Percentiles rank a stretch among this genome's conserved stretches.
These are phyloP conservation scores for Cyberlindnera amylophila DNA, from an alignment of 805 yeast genomes.

Conservation along the genomic window DNA sequence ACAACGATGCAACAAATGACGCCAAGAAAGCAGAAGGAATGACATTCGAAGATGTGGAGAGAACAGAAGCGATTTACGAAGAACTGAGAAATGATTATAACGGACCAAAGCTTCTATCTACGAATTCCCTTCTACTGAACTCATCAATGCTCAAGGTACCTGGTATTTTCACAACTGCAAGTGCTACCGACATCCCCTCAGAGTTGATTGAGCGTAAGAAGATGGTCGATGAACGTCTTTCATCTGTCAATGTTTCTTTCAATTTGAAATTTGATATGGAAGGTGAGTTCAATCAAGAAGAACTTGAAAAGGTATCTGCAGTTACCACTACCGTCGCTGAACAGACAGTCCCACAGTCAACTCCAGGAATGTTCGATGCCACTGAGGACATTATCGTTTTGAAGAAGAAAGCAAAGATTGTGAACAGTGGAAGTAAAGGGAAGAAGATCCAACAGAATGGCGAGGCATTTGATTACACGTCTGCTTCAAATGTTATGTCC, in stretches of 20 bases:
- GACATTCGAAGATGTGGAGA: constrained; percentile 14
- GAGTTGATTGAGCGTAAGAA: not conserved
- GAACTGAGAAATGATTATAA: not conserved
- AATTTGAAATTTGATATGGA: constrained; percentile 3
- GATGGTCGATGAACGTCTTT: not conserved
- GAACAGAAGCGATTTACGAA: constrained; percentile 9
- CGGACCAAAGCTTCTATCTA: not conserved
- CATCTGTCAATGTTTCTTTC: constrained; percentile 3
- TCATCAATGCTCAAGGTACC: not conserved
- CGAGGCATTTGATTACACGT: constrained; percentile 41
- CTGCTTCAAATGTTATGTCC: constrained; percentile 39
- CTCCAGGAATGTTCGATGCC: constrained; percentile 18
- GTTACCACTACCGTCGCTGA: not conserved
- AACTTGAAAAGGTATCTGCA: not conserved
- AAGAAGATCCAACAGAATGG: constrained; percentile 6
- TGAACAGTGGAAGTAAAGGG: not conserved
- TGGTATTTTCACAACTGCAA: not conserved
- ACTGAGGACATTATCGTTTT: constrained; percentile 23
- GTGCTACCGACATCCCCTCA: constrained; percentile 4
- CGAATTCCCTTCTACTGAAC: constrained; percentile 1
- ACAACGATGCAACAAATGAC: constrained; percentile 26
- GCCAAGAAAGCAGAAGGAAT: constrained; percentile 1
- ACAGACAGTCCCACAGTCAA: no score
- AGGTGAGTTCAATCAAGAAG: not conserved
- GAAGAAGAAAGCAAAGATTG: constrained; percentile 12